Percentiles rank a stretch among this genome's conserved stretches.
Conservation (phyloP, 2,329 filamentous ascomycete species). For the Grosmannia clavigera region DNA sequence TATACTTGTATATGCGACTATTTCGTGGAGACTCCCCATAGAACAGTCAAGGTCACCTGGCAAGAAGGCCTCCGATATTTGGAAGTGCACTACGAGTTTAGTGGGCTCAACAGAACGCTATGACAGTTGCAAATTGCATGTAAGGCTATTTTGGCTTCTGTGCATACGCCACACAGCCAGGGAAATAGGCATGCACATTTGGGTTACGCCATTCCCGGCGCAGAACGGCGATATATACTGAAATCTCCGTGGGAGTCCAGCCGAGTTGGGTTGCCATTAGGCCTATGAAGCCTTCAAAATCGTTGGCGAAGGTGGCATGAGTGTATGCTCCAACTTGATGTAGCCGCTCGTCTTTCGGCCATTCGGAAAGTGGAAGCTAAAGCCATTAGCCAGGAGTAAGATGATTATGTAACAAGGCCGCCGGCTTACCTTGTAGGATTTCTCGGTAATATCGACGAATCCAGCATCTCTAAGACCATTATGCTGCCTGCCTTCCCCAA, state of each 20-base stretch:
- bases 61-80: no score
- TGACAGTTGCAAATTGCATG: no score
- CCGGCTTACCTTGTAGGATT: slow-evolving; percentile 4
- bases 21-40: no score
- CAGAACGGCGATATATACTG: slow-evolving; percentile 10
- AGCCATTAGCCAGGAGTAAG: no score
- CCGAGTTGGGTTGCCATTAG: slow-evolving; percentile 10
- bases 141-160: slow-evolving; percentile 8
- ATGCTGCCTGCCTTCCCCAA: not conserved
- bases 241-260: slow-evolving; percentile 11
- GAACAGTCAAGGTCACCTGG: no score
- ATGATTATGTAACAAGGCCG: no score
- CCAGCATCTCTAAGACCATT: not conserved
- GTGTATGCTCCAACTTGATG: slow-evolving; percentile 15
- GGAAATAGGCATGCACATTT: slow-evolving; percentile 9
- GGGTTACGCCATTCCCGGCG: slow-evolving; percentile 7
- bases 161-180: slow-evolving; percentile 4
- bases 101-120: no score
- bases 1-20: no score
- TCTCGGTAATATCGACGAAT: not conserved
- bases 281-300: slow-evolving; percentile 11
- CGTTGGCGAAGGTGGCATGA: slow-evolving; percentile 3
- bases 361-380: slow-evolving; percentile 15
- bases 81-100: no score
- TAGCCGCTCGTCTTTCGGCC: slow-evolving; percentile 20